Percentiles rank a stretch among this genome's conserved stretches.
These are phyloP conservation scores for Coffea eugenioides DNA, from an alignment of 257 asterid species.

Conservation along the genomic window DNA sequence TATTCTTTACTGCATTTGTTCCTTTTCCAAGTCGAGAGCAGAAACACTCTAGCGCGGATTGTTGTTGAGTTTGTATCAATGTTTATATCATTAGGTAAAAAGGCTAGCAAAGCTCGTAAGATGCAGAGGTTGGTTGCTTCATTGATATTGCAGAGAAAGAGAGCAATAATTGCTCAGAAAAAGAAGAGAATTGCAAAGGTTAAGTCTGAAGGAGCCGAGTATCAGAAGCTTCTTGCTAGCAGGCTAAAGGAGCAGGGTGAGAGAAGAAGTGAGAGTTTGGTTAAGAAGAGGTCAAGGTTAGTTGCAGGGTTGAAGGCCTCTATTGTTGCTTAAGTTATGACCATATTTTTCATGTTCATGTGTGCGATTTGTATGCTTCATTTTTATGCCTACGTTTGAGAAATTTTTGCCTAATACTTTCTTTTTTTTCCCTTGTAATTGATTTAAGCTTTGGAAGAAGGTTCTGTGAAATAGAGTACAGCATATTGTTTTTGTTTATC, in stretches of 20 bases:
- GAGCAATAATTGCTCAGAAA: background rate
- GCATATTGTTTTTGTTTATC: too few relatives aligned
- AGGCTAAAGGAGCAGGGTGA: slow-evolving; percentile 82
- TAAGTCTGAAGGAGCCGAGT: slow-evolving; percentile 67
- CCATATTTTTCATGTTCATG: too few relatives aligned
- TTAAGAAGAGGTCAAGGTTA: slow-evolving; percentile 69
- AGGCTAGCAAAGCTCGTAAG: slow-evolving; percentile 59
- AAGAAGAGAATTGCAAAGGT: slow-evolving; percentile 79
- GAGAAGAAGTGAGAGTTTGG: slow-evolving; percentile 70
- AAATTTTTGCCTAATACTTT: too few relatives aligned
- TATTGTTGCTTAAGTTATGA: slow-evolving; percentile 28
- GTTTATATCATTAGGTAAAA: slow-evolving; percentile 43
- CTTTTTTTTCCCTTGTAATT: too few relatives aligned
- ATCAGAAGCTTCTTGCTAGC: slow-evolving; percentile 69
- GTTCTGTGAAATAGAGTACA: too few relatives aligned
- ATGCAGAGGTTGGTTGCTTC: too few relatives aligned
- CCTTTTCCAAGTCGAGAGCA: background rate
- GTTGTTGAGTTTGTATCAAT: background rate
- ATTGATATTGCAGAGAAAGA: too few relatives aligned
- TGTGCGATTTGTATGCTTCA: too few relatives aligned
- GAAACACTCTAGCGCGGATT: too few relatives aligned
- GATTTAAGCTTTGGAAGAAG: too few relatives aligned
- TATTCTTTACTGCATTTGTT: background rate
- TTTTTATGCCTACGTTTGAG: too few relatives aligned
- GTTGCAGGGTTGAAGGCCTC: slow-evolving; percentile 57